phyloP scores from a whole-genome alignment of 225 moss, liverwort and hornwort species.

The Sphagnum tenellum region DNA sequence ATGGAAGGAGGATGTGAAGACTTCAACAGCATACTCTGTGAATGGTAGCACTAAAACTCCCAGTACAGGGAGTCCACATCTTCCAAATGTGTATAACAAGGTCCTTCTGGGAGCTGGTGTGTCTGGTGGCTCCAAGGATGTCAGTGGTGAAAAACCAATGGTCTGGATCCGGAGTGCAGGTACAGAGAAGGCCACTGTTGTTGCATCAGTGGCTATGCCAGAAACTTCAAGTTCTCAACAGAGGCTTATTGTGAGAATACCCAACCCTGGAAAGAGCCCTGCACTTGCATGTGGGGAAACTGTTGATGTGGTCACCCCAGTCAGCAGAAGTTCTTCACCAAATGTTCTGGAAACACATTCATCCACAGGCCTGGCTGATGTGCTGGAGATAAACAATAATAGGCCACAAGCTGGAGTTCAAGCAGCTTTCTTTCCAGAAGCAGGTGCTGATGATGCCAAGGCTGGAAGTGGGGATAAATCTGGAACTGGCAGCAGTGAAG shows the following conservation, averaged over 20 bases:
- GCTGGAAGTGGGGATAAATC: slow-evolving; percentile 9
- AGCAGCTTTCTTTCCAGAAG: slow-evolving; percentile 7
- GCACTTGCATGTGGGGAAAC: slow-evolving; percentile 21
- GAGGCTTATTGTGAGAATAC: slow-evolving; percentile 70
- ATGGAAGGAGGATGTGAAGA: slow-evolving; percentile 88
- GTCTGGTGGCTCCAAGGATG: slow-evolving; percentile 58
- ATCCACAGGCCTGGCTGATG: slow-evolving; percentile 33
- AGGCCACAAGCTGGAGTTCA: slow-evolving; percentile 9
- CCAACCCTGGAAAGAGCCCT: slow-evolving; percentile 78
- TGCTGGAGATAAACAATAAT: slow-evolving; percentile 24
- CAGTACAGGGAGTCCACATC: slow-evolving; percentile 28
- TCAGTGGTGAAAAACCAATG: slow-evolving; percentile 53
- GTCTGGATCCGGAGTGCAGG: slow-evolving; percentile 58
- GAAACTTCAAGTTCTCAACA: slow-evolving; percentile 20
- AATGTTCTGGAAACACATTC: slow-evolving; percentile 52
- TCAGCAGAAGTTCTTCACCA: slow-evolving; percentile 63
- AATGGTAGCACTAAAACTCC: slow-evolving; percentile 27
- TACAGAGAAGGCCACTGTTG: slow-evolving; percentile 35
- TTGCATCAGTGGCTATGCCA: neutral
- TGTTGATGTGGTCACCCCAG: slow-evolving; percentile 37
- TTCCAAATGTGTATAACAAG: slow-evolving; percentile 26
- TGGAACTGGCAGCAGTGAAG: slow-evolving; percentile 13
- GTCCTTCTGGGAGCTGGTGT: slow-evolving; percentile 40
- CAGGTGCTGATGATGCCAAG: slow-evolving; percentile 11
- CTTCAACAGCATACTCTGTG: slow-evolving; percentile 20